A percentile compares a stretch with the other conserved stretches of the same genome.
Conservation (phyloP, 2,329 filamentous ascomycete species). For the Penicillium brevicompactum region DNA sequence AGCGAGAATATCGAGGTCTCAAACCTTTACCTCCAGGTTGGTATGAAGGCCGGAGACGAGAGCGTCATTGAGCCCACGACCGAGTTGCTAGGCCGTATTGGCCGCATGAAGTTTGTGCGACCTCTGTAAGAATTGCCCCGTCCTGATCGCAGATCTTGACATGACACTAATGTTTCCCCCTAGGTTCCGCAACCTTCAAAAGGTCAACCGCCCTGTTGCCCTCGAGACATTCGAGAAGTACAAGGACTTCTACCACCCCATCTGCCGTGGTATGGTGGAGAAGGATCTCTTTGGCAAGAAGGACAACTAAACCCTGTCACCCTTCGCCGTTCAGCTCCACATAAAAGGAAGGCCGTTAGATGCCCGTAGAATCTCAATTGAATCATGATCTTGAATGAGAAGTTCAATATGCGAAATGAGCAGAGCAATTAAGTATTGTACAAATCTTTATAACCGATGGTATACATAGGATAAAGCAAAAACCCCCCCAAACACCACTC, state of each 20-base stretch:
- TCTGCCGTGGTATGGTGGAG: slow-evolving; percentile 81
- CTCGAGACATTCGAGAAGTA: slow-evolving; percentile 83
- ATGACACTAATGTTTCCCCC: slow-evolving; percentile 13
- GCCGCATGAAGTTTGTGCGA: slow-evolving; percentile 95
- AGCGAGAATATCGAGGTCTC: slow-evolving; percentile 86
- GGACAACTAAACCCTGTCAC: slow-evolving; percentile 11
- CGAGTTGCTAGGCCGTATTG: slow-evolving; percentile 76
- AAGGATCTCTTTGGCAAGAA: slow-evolving; percentile 69
- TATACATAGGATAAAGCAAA: background rate
- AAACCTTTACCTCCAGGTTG: slow-evolving; percentile 76
- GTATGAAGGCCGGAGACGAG: slow-evolving; percentile 71
- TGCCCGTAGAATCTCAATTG: background rate
- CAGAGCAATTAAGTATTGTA: slow-evolving; percentile 15
- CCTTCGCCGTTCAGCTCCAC: background rate
- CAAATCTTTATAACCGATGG: slow-evolving; percentile 10
- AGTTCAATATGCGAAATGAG: slow-evolving; percentile 1
- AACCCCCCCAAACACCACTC: background rate
- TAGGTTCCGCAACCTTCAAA: slow-evolving; percentile 67
- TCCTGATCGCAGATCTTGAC: background rate
- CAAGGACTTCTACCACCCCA: slow-evolving; percentile 92
- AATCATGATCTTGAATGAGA: background rate
- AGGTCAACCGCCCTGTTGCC: slow-evolving; percentile 73
- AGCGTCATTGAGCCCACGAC: slow-evolving; percentile 71
- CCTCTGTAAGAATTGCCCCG: slow-evolving; percentile 61
- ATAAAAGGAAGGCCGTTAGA: background rate